Conservation (phyloP, 2,329 filamentous ascomycete species). For the Trichoderma endophyticum region DNA sequence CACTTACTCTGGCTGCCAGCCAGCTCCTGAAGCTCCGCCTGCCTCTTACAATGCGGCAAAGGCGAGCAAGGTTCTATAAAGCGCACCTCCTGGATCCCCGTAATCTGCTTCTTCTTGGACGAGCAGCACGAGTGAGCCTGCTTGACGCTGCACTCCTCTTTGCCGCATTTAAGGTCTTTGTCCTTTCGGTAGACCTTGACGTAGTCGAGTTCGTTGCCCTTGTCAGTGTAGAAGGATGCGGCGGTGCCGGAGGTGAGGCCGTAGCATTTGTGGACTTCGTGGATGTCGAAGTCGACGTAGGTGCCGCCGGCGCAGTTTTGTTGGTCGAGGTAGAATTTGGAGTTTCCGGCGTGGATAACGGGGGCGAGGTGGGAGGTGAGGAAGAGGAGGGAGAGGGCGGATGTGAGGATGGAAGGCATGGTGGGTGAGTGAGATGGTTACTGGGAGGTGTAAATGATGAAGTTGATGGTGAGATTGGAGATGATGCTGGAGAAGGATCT, state of each 20-base stretch:
- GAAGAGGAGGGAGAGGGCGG: neutral
- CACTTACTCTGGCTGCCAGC: neutral
- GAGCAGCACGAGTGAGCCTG: neutral
- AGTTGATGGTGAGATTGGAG: neutral
- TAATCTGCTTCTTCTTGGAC: neutral
- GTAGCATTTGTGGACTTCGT: neutral
- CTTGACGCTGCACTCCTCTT: neutral
- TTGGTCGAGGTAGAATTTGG: neutral
- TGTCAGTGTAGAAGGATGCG: neutral
- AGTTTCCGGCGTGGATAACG: neutral
- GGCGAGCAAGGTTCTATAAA: neutral
- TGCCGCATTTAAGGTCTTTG: neutral
- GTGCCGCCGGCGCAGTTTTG: neutral
- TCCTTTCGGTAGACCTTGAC: neutral
- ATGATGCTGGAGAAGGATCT: neutral
- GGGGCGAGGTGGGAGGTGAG: neutral
- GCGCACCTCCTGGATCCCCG: neutral
- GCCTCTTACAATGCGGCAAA: neutral
- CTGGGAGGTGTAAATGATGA: neutral
- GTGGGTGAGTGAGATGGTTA: neutral
- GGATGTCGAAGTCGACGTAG: neutral
- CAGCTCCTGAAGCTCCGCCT: neutral
- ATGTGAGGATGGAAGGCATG: neutral
- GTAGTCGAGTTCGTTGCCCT: neutral
- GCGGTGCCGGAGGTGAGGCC: neutral